Base-by-base conservation (phyloP, 2,329 filamentous ascomycete genomes). In the Ambrosiella cleistominuta region DNA sequence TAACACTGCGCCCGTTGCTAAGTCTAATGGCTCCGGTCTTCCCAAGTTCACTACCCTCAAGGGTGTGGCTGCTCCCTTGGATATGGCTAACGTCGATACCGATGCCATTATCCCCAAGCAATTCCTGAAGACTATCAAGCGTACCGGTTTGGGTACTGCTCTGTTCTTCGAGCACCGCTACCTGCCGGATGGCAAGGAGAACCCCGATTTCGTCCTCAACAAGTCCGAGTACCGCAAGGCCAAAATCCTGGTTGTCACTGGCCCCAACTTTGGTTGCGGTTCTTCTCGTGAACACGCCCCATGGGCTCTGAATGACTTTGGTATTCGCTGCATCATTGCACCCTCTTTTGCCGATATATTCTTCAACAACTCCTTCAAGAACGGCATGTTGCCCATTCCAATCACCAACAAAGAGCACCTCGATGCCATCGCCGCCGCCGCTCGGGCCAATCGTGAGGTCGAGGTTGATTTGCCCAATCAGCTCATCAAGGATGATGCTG, bases 341-440 rank as follows among this genome's bases (percentile, higher is more conserved):
- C 88, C 88, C 1, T 90, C 86, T 1, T 81, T 79, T 62, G 74
- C 70, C 61, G 70, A 72, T 60, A 98, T 98, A 70, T 96, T 96
- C 81, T 94, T 91, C 81, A 96, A 95, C 81, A 98, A 98, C 77
- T 93, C 86, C n/a, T 97, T 96, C 80, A 97, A 98, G 79, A 98
- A 98, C 75, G 91, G 91, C 74, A 97, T 97, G 93, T 76, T 97
- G 62, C 90, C 91, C 53, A 81, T 97, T 61, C 72, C 77, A 60
- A 85, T 97, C 67, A 73, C 77, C 38, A 81, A 91, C 69, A 71
- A 81, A 63, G 74, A 72, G 1, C 76, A 79, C 38, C 74, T 96
- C 3, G 76, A 85, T 49, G 76, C 76, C 62, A 82, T 97, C 63
- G 83, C 86, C 42, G 80, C 75, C 35, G 87, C 94, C 70, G 90